phyloP scores from a whole-genome alignment of 768 basidiomycete species.

The Pleurotus sapidus region DNA sequence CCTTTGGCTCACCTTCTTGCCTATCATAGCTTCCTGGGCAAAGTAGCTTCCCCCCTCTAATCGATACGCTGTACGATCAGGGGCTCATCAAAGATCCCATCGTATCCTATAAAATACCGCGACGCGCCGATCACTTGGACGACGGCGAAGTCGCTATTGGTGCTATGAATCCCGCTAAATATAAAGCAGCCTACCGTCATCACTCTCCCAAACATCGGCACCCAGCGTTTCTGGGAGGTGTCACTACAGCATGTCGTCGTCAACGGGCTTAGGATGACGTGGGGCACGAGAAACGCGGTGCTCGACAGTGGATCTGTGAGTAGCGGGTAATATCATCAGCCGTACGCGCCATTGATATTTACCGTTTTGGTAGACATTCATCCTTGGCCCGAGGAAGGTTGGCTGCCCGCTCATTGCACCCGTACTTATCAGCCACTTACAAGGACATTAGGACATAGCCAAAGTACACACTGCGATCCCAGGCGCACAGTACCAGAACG shows the following conservation, averaged over 20 bases:
- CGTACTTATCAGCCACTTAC: neutral
- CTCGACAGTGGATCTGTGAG: constrained; percentile 46
- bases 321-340: neutral
- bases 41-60: constrained; percentile 57
- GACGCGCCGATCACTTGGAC: constrained; percentile 50
- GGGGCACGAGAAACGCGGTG: constrained; percentile 62
- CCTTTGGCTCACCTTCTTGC: neutral
- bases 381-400: constrained; percentile 1
- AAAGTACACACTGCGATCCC: constrained; percentile 40
- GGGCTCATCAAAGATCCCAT: constrained; percentile 52
- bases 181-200: constrained; percentile 42
- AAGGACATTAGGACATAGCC: neutral
- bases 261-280: constrained; percentile 40
- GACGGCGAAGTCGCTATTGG: constrained; percentile 64
- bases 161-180: constrained; percentile 54
- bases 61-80: constrained; percentile 51
- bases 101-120: constrained; percentile 65
- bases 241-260: constrained; percentile 46
- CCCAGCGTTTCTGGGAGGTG: constrained; percentile 64
- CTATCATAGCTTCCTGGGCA: constrained; percentile 46
- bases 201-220: constrained; percentile 47
- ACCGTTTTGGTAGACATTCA: neutral
- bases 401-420: neutral
- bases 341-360: neutral
- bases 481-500: constrained; percentile 39